Evolutionary conservation across 345 rosid genomes (phyloP), one percentile per base, ranked within the genome.

Genomic region (Mercurialis annua): DNA sequence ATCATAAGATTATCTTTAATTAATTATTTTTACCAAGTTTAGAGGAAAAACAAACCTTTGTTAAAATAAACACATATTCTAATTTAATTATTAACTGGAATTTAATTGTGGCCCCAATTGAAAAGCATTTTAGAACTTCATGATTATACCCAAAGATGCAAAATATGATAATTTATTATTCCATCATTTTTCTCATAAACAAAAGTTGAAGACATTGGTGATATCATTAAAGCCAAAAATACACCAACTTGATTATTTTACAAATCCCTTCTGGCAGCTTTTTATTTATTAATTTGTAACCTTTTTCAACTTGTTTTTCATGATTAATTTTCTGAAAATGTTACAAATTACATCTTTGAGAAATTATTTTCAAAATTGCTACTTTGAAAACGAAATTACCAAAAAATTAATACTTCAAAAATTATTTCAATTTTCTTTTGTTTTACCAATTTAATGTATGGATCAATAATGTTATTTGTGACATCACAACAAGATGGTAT

Each of bases 401-500:
- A n/a, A n/a, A n/a, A n/a, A n/a, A n/a, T n/a, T n/a, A n/a, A n/a
- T n/a, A n/a, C n/a, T n/a, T n/a, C n/a, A 36, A 3, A 36, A 3
- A 36, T 9, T 9, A 4, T 36, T 36, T 36, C 40, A 36, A 36
- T 36, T 36, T 4, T 36, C 9, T 36, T 36, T 36, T 40, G 44
- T 40, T 40, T 40, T 40, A 23, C 20, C 21, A 30, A 11, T 5
- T 59, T 69, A 6, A 38, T n/a, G 10, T 20, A 5, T 20, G 36
- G 47, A 24, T 52, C 2, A 36, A 44, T 63, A 1, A 40, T 40
- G 1, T 40, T 4, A 40, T 40, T 40, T 7, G 71, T 64, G 87
- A 82, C 87, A 20, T 72, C 29, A n/a, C 83, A 82, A 62, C 84
- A 69, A 3, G 38, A 38, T 67, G 67, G 24, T 55, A 3, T 34